Evolutionary conservation across 2,329 filamentous ascomycete species (phyloP).

Genomic region (Pseudodiploospora longispora): DNA sequence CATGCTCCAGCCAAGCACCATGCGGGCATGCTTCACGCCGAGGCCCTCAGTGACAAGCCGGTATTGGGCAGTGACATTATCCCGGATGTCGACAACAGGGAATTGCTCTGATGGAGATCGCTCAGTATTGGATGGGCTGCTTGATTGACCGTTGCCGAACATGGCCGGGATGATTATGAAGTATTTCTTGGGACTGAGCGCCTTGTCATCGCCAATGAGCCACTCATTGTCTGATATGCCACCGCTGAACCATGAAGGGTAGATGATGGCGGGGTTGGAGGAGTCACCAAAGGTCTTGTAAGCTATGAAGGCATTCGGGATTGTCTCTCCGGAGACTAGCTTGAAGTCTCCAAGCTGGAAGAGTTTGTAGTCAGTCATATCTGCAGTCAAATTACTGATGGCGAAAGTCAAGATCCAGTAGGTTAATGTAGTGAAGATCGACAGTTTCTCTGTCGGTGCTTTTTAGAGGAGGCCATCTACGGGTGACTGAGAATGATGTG

Average conservation of each 20-base stretch:
- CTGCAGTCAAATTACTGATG: neutral
- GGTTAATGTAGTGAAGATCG: neutral
- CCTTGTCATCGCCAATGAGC: constrained; percentile 59
- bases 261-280: constrained; percentile 58
- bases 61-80: constrained; percentile 45
- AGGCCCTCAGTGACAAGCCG: constrained; percentile 32
- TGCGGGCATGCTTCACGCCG: constrained; percentile 32
- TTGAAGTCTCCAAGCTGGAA: constrained; percentile 58
- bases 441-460: neutral
- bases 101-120: constrained; percentile 25
- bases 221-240: constrained; percentile 65
- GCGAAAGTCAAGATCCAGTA: neutral
- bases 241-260: constrained; percentile 64
- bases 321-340: constrained; percentile 54
- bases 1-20: constrained; percentile 49
- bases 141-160: constrained; percentile 45
- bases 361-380: constrained; percentile 7
- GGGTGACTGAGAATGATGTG: no score
- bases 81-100: constrained; percentile 36
- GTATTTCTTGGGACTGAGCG: constrained; percentile 49
- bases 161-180: constrained; percentile 44
- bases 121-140: constrained; percentile 40
- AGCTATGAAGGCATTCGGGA: constrained; percentile 60
- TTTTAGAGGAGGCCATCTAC: no score
- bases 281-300: constrained; percentile 68